phyloP scores from a whole-genome alignment of 2,329 filamentous ascomycete species.

The Thermothelomyces thermophilus region DNA sequence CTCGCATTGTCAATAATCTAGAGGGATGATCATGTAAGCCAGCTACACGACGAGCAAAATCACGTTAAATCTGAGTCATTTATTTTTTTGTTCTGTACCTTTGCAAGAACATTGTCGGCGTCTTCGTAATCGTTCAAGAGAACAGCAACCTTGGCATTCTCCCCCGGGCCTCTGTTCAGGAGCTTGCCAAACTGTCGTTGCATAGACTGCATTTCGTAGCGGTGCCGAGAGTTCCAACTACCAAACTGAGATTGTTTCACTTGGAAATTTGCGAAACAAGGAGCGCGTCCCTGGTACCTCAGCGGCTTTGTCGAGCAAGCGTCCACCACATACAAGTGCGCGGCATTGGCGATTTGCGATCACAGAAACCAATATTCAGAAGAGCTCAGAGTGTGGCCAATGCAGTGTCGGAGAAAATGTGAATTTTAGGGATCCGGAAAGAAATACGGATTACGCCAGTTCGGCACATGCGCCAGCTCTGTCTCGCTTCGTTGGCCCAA shows the following conservation, averaged over 20 bases:
- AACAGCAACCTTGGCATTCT: constrained; percentile 69
- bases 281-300: too few relatives aligned
- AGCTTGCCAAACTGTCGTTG: constrained; percentile 70
- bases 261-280: too few relatives aligned
- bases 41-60: background rate
- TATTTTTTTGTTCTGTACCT: constrained; percentile 40
- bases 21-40: constrained; percentile 7
- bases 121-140: constrained; percentile 76
- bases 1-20: constrained; percentile 71
- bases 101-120: constrained; percentile 65
- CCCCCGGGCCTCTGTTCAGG: constrained; percentile 59
- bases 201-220: constrained; percentile 58
- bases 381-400: background rate
- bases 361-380: background rate
- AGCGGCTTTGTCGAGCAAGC: too few relatives aligned
- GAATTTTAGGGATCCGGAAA: background rate
- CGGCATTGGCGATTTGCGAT: too few relatives aligned
- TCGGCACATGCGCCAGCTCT: background rate
- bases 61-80: background rate
- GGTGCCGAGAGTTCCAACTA: background rate
- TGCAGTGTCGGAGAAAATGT: too few relatives aligned
- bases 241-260: background rate
- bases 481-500: background rate
- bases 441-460: background rate
- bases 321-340: too few relatives aligned